Percentiles rank a stretch among this genome's conserved stretches.
Conservation (phyloP, 495 filamentous ascomycete genomes). For the Acidomyces sp. region DNA sequence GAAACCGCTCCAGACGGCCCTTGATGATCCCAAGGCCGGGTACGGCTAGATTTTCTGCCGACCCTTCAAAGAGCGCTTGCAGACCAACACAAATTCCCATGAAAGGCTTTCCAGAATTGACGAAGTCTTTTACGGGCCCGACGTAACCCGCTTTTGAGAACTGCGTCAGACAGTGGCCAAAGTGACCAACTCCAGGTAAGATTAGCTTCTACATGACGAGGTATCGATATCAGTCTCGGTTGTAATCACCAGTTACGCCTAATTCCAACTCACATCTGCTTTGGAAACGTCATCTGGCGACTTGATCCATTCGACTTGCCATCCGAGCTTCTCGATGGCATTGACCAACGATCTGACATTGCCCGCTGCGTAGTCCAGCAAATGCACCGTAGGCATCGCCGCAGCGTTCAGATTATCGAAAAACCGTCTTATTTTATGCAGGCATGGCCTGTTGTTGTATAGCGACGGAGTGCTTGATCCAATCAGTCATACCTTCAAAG, state of each 20-base stretch:
- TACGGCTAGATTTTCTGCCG: slow-evolving; percentile 57
- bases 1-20: slow-evolving; percentile 58
- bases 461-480: too few species aligned
- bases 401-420: not conserved
- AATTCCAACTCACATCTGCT: slow-evolving; percentile 53
- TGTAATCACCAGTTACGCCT: not conserved
- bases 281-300: slow-evolving; percentile 67
- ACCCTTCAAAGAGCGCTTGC: slow-evolving; percentile 78
- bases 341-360: slow-evolving; percentile 93
- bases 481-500: too few species aligned
- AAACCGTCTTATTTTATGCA: too few species aligned
- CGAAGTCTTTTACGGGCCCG: slow-evolving; percentile 64
- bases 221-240: slow-evolving; percentile 21
- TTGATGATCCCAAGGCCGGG: slow-evolving; percentile 65
- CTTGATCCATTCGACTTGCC: slow-evolving; percentile 83
- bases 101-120: slow-evolving; percentile 80
- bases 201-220: slow-evolving; percentile 57
- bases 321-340: slow-evolving; percentile 89
- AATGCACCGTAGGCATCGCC: slow-evolving; percentile 74
- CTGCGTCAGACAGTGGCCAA: slow-evolving; percentile 84
- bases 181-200: slow-evolving; percentile 91
- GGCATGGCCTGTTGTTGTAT: too few species aligned
- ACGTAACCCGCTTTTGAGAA: slow-evolving; percentile 67
- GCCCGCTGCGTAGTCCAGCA: slow-evolving; percentile 76
- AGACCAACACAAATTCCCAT: slow-evolving; percentile 96